phyloP scores from a whole-genome alignment of 2,329 filamentous ascomycete species.

The Bipolaris sorokiniana region DNA sequence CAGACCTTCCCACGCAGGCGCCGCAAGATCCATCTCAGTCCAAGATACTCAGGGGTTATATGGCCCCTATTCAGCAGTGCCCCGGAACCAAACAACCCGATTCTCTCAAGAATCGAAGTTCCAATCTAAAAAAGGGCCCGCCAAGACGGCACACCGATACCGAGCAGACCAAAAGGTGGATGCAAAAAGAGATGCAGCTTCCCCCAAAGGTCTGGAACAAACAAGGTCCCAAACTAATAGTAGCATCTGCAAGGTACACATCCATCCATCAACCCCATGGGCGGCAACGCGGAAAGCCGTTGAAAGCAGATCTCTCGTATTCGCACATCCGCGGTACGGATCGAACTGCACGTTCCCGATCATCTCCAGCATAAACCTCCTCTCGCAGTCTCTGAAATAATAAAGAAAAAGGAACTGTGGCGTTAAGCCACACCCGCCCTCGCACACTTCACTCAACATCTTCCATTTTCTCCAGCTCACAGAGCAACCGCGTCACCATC shows the following conservation, averaged over 20 bases:
- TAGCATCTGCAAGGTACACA: not conserved
- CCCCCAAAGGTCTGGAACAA: not conserved
- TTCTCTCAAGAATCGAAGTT: not conserved
- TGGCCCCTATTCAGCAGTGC: not conserved
- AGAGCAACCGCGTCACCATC: not conserved
- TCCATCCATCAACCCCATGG: no score
- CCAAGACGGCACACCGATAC: not conserved
- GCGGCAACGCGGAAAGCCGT: not conserved
- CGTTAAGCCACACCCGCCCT: no score
- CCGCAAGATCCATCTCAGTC: not conserved
- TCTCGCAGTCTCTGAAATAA: no score
- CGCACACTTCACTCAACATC: no score
- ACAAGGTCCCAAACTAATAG: not conserved
- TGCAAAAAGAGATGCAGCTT: not conserved
- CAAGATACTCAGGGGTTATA: not conserved
- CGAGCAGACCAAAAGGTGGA: not conserved
- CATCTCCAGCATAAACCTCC: no score
- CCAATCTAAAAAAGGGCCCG: not conserved
- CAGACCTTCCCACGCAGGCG: not conserved
- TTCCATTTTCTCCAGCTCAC: not conserved
- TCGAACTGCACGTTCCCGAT: no score
- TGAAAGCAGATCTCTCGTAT: not conserved
- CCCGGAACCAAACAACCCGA: not conserved
- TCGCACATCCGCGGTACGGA: not conserved
- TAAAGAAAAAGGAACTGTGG: no score